A percentile compares a stretch with the other conserved stretches of the same genome.
These are phyloP conservation scores for Thyridium curvatum DNA, from an alignment of 2,329 filamentous ascomycete species.

Conservation along the genomic window DNA sequence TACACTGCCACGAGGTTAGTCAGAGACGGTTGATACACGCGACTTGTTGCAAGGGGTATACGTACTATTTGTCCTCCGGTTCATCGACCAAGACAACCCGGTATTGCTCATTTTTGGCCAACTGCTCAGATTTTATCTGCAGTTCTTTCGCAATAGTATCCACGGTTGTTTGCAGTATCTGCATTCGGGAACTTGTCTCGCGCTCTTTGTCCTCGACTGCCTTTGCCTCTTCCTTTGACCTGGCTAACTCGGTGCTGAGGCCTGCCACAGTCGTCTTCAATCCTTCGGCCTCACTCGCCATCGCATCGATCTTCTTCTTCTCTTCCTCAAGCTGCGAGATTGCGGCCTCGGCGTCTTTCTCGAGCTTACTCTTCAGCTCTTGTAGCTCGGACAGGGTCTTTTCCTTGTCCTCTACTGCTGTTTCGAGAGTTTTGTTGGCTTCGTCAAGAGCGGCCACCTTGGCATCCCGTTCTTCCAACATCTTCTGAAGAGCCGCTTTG, in stretches of 20 bases:
- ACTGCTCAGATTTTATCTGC: slow-evolving; percentile 11
- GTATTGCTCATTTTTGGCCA: slow-evolving; percentile 20
- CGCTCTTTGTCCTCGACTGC: slow-evolving; percentile 14
- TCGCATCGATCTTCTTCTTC: slow-evolving; percentile 2
- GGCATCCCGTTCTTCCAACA: not conserved
- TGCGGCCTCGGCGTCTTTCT: slow-evolving; percentile 13
- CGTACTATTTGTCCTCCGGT: slow-evolving; percentile 22
- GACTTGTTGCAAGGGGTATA: not conserved
- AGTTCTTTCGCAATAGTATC: slow-evolving; percentile 15
- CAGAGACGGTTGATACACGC: not conserved
- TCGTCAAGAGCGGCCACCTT: slow-evolving; percentile 8
- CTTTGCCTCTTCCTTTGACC: slow-evolving; percentile 12
- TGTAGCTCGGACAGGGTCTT: slow-evolving; percentile 12
- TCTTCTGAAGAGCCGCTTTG: slow-evolving; percentile 16
- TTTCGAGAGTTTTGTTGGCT: slow-evolving; percentile 12
- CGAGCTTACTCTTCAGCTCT: slow-evolving; percentile 13
- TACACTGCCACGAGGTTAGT: slow-evolving; percentile 12
- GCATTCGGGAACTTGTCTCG: slow-evolving; percentile 9
- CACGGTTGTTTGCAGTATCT: slow-evolving; percentile 14
- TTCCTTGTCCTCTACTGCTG: slow-evolving; percentile 6
- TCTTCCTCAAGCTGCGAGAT: slow-evolving; percentile 8
- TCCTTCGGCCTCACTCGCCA: slow-evolving; percentile 11
- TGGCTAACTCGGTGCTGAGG: slow-evolving; percentile 13
- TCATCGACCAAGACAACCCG: slow-evolving; percentile 18
- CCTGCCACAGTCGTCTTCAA: slow-evolving; percentile 14